A percentile compares a stretch with the other conserved stretches of the same genome.
Evolutionary conservation across 345 rosid genomes (phyloP).

Genomic region (Brassica juncea): DNA sequence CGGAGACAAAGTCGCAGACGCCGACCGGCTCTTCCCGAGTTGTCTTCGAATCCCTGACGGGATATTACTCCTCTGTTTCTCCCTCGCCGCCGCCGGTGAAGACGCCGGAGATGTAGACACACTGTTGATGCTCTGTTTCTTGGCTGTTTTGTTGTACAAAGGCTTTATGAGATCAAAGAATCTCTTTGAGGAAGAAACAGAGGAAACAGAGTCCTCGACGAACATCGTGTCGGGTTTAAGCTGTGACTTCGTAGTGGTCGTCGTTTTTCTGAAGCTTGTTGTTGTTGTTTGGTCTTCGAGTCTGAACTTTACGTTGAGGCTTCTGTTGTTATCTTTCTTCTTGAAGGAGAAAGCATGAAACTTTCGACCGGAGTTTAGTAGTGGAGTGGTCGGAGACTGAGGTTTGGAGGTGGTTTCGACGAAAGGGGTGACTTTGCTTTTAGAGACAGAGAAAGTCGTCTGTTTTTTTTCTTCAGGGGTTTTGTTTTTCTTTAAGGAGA

Average conservation of each 20-base stretch:
- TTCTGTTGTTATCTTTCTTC: slow-evolving; percentile 37
- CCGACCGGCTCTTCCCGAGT: slow-evolving; percentile 76
- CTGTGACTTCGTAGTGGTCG: slow-evolving; percentile 18
- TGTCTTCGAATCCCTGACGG: slow-evolving; percentile 56
- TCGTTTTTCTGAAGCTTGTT: slow-evolving; percentile 23
- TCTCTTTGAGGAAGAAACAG: slow-evolving; percentile 44
- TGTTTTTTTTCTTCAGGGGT: slow-evolving; percentile 9
- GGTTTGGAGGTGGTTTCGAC: slow-evolving; percentile 55
- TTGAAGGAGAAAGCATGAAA: slow-evolving; percentile 57
- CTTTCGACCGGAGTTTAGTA: slow-evolving; percentile 62
- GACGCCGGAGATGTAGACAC: slow-evolving; percentile 44
- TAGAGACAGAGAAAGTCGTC: slow-evolving; percentile 47
- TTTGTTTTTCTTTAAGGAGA: slow-evolving; percentile 31
- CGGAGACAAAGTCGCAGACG: slow-evolving; percentile 58
- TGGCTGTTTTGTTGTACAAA: slow-evolving; percentile 55
- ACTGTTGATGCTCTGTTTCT: slow-evolving; percentile 32
- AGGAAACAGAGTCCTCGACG: slow-evolving; percentile 21
- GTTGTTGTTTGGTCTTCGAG: slow-evolving; percentile 44
- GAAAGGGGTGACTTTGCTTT: slow-evolving; percentile 68
- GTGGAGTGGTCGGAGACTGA: slow-evolving; percentile 60
- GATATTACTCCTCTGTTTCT: slow-evolving; percentile 50
- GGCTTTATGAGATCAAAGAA: slow-evolving; percentile 75
- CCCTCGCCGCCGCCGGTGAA: slow-evolving; percentile 50
- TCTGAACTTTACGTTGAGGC: slow-evolving; percentile 48
- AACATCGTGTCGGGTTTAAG: slow-evolving; percentile 18